A percentile compares a stretch with the other conserved stretches of the same genome.
Evolutionary conservation across 2,329 filamentous ascomycete genomes (phyloP).

Genomic region (Nigrospora oryzae): DNA sequence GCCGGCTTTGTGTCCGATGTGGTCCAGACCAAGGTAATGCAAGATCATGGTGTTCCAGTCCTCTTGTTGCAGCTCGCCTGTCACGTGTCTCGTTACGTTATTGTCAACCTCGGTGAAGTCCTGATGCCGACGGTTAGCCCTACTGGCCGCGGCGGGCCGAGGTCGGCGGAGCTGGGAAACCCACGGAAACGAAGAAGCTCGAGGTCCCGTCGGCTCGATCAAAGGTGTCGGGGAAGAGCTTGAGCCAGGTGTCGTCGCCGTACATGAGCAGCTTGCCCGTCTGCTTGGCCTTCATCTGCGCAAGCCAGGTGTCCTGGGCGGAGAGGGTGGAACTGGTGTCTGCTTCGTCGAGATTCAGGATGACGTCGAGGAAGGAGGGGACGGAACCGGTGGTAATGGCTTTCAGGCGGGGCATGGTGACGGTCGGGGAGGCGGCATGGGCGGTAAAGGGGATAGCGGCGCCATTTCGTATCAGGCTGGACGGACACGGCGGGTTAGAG

Average conservation of each 20-base stretch:
- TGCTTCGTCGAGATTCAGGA: slow-evolving; percentile 91
- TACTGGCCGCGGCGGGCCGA: slow-evolving; percentile 4
- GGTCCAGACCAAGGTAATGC: slow-evolving; percentile 92
- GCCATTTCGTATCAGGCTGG: slow-evolving; percentile 74
- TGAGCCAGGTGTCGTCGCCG: slow-evolving; percentile 97
- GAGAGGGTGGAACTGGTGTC: slow-evolving; percentile 85
- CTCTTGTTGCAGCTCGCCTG: slow-evolving; percentile 60
- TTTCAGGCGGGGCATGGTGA: slow-evolving; percentile 97
- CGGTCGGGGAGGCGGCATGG: slow-evolving; percentile 90
- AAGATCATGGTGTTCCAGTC: slow-evolving; percentile 94
- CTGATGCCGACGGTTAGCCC: slow-evolving; percentile 33
- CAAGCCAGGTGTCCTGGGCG: slow-evolving; percentile 90
- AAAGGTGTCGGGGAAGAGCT: slow-evolving; percentile 87
- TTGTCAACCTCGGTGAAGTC: slow-evolving; percentile 97
- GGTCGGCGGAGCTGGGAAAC: slow-evolving; percentile 25
- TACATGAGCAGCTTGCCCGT: slow-evolving; percentile 82
- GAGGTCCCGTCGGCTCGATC: slow-evolving; percentile 83
- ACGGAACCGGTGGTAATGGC: slow-evolving; percentile 95
- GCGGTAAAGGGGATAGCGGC: slow-evolving; percentile 88
- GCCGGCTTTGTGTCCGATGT: slow-evolving; percentile 95
- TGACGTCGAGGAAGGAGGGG: slow-evolving; percentile 95
- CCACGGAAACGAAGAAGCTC: slow-evolving; percentile 93
- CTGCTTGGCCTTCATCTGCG: slow-evolving; percentile 72
- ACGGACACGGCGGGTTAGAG: not conserved
- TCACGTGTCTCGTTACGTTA: slow-evolving; percentile 89